Conservation (phyloP, 305 asterid genomes). For the Solanum hybrid region DNA sequence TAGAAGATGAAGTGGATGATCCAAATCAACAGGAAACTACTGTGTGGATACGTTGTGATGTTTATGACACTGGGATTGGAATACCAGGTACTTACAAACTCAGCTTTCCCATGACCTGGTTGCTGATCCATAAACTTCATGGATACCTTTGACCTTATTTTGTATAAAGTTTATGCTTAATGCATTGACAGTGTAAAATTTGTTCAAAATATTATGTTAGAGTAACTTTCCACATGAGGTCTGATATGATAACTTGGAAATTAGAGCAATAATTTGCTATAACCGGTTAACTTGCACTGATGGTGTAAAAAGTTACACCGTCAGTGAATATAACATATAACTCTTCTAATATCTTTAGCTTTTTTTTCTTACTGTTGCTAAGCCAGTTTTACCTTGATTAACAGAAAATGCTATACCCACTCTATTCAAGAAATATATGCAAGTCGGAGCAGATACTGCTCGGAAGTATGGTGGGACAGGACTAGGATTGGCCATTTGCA, state of each 20-base stretch:
- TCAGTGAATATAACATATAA: neutral
- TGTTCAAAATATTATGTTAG: neutral
- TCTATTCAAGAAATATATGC: slow-evolving; percentile 88
- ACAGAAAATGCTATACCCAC: slow-evolving; percentile 72
- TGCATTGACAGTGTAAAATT: neutral
- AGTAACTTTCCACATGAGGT: neutral
- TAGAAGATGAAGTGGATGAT: slow-evolving; percentile 23
- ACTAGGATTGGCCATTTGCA: slow-evolving; percentile 86
- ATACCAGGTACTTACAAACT: slow-evolving; percentile 56
- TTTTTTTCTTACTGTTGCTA: neutral
- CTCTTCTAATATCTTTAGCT: neutral
- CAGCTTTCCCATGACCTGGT: neutral
- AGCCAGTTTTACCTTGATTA: neutral
- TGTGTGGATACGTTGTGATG: slow-evolving; percentile 85
- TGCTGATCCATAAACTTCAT: neutral
- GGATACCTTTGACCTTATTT: neutral
- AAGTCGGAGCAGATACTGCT: slow-evolving; percentile 88
- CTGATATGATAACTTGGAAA: neutral
- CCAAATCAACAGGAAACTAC: slow-evolving; percentile 33
- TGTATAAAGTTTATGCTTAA: neutral
- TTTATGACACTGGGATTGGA: slow-evolving; percentile 85
- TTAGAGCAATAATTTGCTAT: neutral
- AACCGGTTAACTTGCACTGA: neutral
- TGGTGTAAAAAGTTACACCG: neutral
- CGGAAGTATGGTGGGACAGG: slow-evolving; percentile 97